phyloP scores from a whole-genome alignment of 2,329 filamentous ascomycete species.

The Cladophialophora chaetospira region DNA sequence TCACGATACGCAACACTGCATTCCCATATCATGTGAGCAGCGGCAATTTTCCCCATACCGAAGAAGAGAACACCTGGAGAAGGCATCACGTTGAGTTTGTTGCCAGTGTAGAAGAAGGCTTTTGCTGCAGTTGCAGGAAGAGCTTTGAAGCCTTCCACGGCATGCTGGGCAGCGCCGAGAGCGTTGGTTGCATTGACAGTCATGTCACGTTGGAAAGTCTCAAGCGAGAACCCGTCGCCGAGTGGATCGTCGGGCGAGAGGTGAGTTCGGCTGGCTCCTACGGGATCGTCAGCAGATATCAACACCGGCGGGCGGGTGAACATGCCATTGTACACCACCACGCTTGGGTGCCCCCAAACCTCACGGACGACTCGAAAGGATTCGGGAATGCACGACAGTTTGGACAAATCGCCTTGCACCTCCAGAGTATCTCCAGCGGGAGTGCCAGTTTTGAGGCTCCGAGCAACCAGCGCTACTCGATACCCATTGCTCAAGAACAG shows the following conservation, averaged over 20 bases:
- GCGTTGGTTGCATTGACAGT: not conserved
- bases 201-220: not conserved
- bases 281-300: not conserved
- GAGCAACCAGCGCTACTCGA: conserved; percentile 15
- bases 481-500: conserved; percentile 26
- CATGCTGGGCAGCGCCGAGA: not conserved
- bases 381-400: conserved; percentile 37
- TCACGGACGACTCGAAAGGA: conserved; percentile 44
- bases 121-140: not conserved
- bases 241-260: not conserved
- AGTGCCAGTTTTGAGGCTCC: not conserved
- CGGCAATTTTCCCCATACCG: conserved; percentile 47
- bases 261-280: not conserved
- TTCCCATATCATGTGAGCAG: conserved; percentile 37
- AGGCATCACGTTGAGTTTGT: conserved; percentile 40
- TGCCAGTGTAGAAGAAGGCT: conserved; percentile 51
- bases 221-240: not conserved
- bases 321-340: conserved; percentile 38
- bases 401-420: conserved; percentile 39
- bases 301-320: not conserved
- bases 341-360: conserved; percentile 33
- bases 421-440: conserved; percentile 31
- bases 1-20: too few species aligned
- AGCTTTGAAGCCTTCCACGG: not conserved
- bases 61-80: conserved; percentile 35